phyloP scores from a whole-genome alignment of 768 basidiomycete genomes.

The Epithele typhae region DNA sequence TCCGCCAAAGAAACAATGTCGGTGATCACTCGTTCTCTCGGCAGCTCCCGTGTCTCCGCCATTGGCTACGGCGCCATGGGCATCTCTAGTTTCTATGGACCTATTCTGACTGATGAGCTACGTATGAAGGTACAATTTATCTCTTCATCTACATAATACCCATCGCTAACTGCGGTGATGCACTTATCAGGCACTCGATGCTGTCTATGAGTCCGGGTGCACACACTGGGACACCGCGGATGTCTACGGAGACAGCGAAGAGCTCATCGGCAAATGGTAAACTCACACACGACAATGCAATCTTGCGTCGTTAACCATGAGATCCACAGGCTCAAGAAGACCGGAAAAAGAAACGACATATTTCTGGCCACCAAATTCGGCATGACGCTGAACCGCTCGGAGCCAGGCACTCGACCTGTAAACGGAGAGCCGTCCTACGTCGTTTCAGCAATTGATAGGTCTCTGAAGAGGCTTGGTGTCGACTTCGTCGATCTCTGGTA shows the following conservation, averaged over 20 bases:
- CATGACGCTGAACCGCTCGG: slow-evolving; percentile 7
- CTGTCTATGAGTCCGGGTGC: slow-evolving; percentile 33
- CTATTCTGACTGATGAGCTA: slow-evolving; percentile 43
- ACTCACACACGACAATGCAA: not conserved
- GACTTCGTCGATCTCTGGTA: slow-evolving; percentile 39
- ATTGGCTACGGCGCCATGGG: slow-evolving; percentile 64
- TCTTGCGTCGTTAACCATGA: not conserved
- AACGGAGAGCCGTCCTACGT: slow-evolving; percentile 39
- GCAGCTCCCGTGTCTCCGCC: slow-evolving; percentile 39
- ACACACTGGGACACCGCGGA: slow-evolving; percentile 44
- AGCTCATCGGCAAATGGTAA: slow-evolving; percentile 40
- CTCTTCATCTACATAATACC: too few relatives aligned
- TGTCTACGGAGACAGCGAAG: slow-evolving; percentile 35
- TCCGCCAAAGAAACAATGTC: too few relatives aligned
- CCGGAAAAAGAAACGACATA: slow-evolving; percentile 46
- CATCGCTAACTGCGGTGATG: too few relatives aligned
- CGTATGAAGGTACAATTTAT: slow-evolving; percentile 46
- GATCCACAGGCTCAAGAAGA: slow-evolving; percentile 41
- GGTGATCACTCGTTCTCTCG: slow-evolving; percentile 42
- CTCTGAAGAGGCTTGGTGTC: slow-evolving; percentile 34
- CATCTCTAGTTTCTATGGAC: slow-evolving; percentile 38
- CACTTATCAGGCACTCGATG: slow-evolving; percentile 32
- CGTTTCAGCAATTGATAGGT: slow-evolving; percentile 32
- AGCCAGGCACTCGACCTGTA: slow-evolving; percentile 17
- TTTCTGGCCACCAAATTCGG: slow-evolving; percentile 70